These are phyloP conservation scores for Fremontodendron californicum DNA, from an alignment of 345 rosid species.

Conservation along the genomic window DNA sequence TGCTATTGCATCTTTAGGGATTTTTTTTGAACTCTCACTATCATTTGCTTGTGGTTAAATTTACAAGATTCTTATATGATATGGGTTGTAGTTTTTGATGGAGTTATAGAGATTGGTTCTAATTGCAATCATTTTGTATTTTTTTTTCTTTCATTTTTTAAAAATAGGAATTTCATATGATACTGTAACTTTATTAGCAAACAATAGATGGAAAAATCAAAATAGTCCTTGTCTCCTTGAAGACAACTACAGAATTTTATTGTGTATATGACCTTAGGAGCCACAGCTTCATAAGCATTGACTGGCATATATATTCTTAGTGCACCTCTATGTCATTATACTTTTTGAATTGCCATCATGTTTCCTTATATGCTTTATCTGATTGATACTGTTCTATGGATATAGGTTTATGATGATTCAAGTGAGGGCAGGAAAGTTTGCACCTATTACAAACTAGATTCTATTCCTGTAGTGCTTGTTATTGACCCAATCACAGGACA, in stretches of 20 bases:
- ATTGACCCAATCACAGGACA: slow-evolving; percentile 97
- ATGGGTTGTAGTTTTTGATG: background rate
- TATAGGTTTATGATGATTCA: slow-evolving; percentile 81
- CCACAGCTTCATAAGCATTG: background rate
- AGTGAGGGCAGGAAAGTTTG: slow-evolving; percentile 92
- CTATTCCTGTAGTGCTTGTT: slow-evolving; percentile 84
- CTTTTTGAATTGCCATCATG: slow-evolving; percentile 38
- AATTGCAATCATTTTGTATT: background rate
- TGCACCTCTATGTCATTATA: background rate
- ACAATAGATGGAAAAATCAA: background rate
- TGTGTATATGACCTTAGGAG: background rate
- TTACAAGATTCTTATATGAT: background rate
- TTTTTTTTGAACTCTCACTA: background rate
- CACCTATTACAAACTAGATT: slow-evolving; percentile 80
- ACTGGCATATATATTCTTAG: slow-evolving; percentile 21
- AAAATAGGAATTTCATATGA: background rate
- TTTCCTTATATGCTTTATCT: background rate
- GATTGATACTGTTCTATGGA: slow-evolving; percentile 8
- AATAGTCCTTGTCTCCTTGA: slow-evolving; percentile 43
- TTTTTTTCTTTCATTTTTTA: background rate
- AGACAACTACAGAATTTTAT: background rate
- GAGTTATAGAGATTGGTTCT: background rate
- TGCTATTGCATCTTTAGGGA: background rate
- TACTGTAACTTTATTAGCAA: background rate
- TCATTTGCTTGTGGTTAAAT: background rate